Conservation (phyloP, 331 rosid genomes). For the Rhamnella rubrinervis region DNA sequence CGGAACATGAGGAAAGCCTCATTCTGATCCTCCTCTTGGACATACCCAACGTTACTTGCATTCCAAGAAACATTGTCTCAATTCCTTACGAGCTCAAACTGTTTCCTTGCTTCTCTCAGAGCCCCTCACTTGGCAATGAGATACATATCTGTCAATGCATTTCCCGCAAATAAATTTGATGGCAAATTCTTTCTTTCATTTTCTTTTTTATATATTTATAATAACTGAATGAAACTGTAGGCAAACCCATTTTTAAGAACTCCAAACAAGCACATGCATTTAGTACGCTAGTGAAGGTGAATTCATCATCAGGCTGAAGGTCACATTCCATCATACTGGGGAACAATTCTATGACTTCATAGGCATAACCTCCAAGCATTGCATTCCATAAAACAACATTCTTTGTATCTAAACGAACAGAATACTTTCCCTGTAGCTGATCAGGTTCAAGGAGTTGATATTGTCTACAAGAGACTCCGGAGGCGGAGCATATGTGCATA, state of each 20-base stretch:
- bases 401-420: not conserved
- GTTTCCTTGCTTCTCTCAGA: conserved; percentile 68
- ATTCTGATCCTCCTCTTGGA: conserved; percentile 55
- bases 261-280: conserved; percentile 68
- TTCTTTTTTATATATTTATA: conserved; percentile 26
- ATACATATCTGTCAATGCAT: conserved; percentile 88
- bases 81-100: conserved; percentile 63
- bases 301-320: conserved; percentile 58
- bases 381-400: conserved; percentile 1
- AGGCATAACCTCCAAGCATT: conserved; percentile 17
- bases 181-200: conserved; percentile 37
- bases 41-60: conserved; percentile 85
- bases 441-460: no score
- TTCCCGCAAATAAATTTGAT: conserved; percentile 60
- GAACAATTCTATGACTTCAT: conserved; percentile 54
- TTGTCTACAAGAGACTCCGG: no score
- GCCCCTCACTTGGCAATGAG: conserved; percentile 61
- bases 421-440: not conserved
- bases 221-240: conserved; percentile 68
- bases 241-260: conserved; percentile 45
- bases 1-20: conserved; percentile 69
- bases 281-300: conserved; percentile 70
- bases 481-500: no score
- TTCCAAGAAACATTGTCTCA: conserved; percentile 86
- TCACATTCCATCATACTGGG: conserved; percentile 48